A percentile compares a stretch with the other conserved stretches of the same genome.
These are phyloP conservation scores for Curvularia lunata DNA, from an alignment of 2,329 filamentous ascomycete species.

Conservation along the genomic window DNA sequence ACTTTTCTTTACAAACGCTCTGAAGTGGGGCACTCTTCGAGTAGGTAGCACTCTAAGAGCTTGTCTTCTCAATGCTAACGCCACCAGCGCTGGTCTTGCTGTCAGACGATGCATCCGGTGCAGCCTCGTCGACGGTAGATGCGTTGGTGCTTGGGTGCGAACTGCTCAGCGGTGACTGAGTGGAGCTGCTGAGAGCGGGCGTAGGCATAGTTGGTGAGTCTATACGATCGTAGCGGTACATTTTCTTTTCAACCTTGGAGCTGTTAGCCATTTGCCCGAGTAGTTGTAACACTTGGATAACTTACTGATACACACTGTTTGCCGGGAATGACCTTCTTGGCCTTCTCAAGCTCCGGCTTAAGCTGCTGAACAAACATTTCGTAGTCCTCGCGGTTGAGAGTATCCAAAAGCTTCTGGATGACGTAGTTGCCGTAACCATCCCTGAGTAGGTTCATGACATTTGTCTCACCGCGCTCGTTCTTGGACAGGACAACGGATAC, in stretches of 20 bases:
- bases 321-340: conserved; percentile 49
- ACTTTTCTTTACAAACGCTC: conserved; percentile 11
- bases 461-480: conserved; percentile 69
- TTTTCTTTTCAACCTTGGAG: conserved; percentile 55
- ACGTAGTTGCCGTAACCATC: conserved; percentile 97
- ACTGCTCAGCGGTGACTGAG: conserved; percentile 72
- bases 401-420: conserved; percentile 80
- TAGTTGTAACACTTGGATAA: not conserved
- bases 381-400: conserved; percentile 51
- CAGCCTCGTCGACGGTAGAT: conserved; percentile 59
- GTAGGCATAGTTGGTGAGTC: conserved; percentile 50
- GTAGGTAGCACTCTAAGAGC: conserved; percentile 14
- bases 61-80: conserved; percentile 25
- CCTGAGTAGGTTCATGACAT: conserved; percentile 79
- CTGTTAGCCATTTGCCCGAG: conserved; percentile 11
- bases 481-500: conserved; percentile 56
- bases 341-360: conserved; percentile 54
- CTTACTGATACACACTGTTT: conserved; percentile 54
- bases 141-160: conserved; percentile 68
- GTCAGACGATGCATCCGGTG: conserved; percentile 30
- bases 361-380: conserved; percentile 50
- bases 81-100: conserved; percentile 26
- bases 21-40: conserved; percentile 6
- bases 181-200: conserved; percentile 71
- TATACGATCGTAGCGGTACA: conserved; percentile 52